Evolutionary conservation across 2,329 filamentous ascomycete species (phyloP), one percentile per base, ranked within the genome.

Genomic region (Diaporthe aspalathi): DNA sequence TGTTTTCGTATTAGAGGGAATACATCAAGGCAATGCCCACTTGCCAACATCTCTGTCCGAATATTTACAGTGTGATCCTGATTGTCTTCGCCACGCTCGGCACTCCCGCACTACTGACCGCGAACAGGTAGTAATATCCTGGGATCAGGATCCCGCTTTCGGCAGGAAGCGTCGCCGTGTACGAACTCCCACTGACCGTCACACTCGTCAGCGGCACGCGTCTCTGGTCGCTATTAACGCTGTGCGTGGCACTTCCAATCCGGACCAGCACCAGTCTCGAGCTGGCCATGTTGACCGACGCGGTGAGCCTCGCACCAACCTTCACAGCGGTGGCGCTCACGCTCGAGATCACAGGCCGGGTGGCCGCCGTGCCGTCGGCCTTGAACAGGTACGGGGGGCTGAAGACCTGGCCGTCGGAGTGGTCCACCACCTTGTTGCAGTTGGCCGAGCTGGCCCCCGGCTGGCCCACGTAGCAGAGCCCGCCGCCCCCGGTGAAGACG

Each of bases 141-240:
- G 87, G 87, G 3, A 88, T 72, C 7, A 84, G 75, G 27, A 89
- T 78, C 4, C 87, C 87, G 0, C 83, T 72, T 72, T 89, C 87
- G 3, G 74, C 73, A 0, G 87, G 86, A 5, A 88, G 77, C 1
- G 76, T 77, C 5, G 86, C 76, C 0, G 76, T 80, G 71, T 85
- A 87, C 1, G 71, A 77, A 4, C 75, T 79, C 0, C 78, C 78
- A 40, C 74, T 74, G 5, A 73, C 70, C 16, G 68, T 67, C 5
- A 75, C 75, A 7, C 79, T 72, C 4, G 76, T 79, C 27, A 88
- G 77, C 17, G 84, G 80, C 60, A 90, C 81, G 11, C 88, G 83
- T 27, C 88, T 78, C 79, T 90, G 87, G 76, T 90, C 88, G 0
- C 84, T 90, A 74, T 90, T 87, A 60, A 89, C 83, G 1, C 86